phyloP scores from a whole-genome alignment of 2,329 filamentous ascomycete species.

The Claviceps capensis region DNA sequence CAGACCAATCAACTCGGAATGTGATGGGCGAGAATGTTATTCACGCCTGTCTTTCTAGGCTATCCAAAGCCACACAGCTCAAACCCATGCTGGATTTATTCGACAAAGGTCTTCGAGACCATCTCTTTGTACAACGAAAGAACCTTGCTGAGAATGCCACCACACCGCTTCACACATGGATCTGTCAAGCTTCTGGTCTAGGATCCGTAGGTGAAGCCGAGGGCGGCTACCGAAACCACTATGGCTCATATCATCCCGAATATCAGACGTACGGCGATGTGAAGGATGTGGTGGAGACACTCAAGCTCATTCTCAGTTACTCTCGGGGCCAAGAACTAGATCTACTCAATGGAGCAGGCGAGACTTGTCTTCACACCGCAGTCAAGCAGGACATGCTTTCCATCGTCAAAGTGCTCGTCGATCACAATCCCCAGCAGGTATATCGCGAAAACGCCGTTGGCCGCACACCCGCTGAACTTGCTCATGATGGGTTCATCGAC shows the following conservation, averaged over 20 bases:
- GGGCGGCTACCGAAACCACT: conserved; percentile 4
- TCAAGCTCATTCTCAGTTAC: conserved; percentile 38
- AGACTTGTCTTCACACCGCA: conserved; percentile 49
- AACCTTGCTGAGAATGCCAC: conserved; percentile 34
- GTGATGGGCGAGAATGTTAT: conserved; percentile 50
- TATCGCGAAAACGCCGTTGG: conserved; percentile 65
- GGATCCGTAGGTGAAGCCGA: conserved; percentile 1
- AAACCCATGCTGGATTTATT: conserved; percentile 42
- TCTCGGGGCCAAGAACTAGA: conserved; percentile 42
- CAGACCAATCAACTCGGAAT: conserved; percentile 54
- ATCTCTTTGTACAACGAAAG: conserved; percentile 46
- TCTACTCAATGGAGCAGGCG: conserved; percentile 49
- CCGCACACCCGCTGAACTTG: conserved; percentile 56
- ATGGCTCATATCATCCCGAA: conserved; percentile 2
- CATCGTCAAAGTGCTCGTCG: conserved; percentile 33
- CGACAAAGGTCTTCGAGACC: conserved; percentile 38
- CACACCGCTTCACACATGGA: conserved; percentile 51
- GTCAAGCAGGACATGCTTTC: conserved; percentile 25
- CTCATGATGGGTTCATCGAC: conserved; percentile 39
- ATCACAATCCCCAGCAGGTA: conserved; percentile 43
- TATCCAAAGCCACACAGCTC: conserved; percentile 22
- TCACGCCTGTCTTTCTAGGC: conserved; percentile 36
- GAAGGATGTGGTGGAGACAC: conserved; percentile 24
- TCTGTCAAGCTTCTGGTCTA: conserved; percentile 21
- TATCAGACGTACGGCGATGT: conserved; percentile 12